Base-by-base conservation (phyloP, 495 filamentous ascomycete genomes). In the Astrothelium subdiscretum region DNA sequence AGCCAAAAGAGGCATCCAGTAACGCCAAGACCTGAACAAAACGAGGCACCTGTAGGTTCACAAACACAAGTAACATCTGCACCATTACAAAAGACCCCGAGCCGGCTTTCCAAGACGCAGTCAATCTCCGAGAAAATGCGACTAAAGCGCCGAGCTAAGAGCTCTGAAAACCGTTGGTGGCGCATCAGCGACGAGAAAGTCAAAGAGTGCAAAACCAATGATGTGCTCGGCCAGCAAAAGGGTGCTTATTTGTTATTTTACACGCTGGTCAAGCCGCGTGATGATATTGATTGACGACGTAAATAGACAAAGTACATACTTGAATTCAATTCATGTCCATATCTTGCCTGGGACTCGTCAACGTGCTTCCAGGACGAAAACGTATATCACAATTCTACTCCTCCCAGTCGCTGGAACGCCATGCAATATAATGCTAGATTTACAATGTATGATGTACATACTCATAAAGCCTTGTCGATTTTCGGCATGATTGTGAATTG, bases 191-290 rank as follows among this genome's bases (percentile, higher is more conserved):
- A 99, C 70, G 94, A 97, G 38, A 97, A 97, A 70, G 81, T 97
- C 62, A 95, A 92, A 69, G 92, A 97, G 69, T 86, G 89, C 62
- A 94, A 88, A 73, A 97, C 91, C 2, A 83, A 81, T 58, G 92
- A 99, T 59, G 90, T 99, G 24, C 70, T 99, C 60, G 81, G 82
- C 11, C 96, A 97, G 92, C 91, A 97, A 72, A 87, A 85, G 66
- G 94, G 97, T 72, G 92, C 97, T 0, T 99, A 97, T 72, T 75
- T 99, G 67, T 76, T 99, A 29, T 99, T 99, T 71, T 99, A 99
- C 70, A 92, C 97, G 73, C 73, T 92, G 63, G 88, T 67, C 24
- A 54, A 54, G 20, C 48, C 48, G 15, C 48, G 48, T 29, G 48
- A 54, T 29, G 48, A 54, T 11, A 2, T 54, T 54, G 24, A 54